phyloP scores from a whole-genome alignment of 495 filamentous ascomycete genomes.

The Pyrenula aspistea region DNA sequence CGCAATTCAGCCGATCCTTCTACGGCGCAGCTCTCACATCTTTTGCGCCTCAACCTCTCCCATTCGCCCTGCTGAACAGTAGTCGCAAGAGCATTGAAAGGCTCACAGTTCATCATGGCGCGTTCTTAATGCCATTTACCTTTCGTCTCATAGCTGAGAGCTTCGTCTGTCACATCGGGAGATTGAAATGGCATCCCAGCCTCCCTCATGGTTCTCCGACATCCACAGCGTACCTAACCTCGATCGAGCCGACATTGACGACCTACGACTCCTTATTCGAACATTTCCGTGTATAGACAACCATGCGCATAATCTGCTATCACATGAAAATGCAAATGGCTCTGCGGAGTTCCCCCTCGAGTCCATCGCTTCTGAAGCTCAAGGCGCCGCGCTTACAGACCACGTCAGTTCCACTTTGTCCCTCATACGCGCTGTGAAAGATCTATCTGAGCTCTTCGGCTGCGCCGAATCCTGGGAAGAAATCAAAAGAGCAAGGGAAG shows the following conservation, averaged over 20 bases:
- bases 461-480: conserved; percentile 47
- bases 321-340: conserved; percentile 18
- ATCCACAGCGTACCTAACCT: neutral
- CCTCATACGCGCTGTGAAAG: conserved; percentile 56
- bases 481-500: conserved; percentile 46
- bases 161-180: too few species aligned
- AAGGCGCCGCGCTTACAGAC: conserved; percentile 47
- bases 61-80: too few species aligned
- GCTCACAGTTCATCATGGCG: too few species aligned
- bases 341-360: conserved; percentile 29
- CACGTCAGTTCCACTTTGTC: conserved; percentile 49
- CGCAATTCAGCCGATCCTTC: too few species aligned
- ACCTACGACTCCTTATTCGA: conserved; percentile 39
- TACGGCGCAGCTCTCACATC: too few species aligned
- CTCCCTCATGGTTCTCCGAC: neutral
- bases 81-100: too few species aligned
- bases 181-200: conserved; percentile 16
- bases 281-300: conserved; percentile 74
- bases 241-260: conserved; percentile 10
- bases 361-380: conserved; percentile 64
- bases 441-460: conserved; percentile 51
- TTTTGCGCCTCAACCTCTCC: too few species aligned
- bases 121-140: too few species aligned
- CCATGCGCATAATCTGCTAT: conserved; percentile 73
- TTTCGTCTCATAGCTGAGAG: too few species aligned